Conservation (phyloP, 2,329 filamentous ascomycete genomes). For the Hymenotorrendiella dingleyae region DNA sequence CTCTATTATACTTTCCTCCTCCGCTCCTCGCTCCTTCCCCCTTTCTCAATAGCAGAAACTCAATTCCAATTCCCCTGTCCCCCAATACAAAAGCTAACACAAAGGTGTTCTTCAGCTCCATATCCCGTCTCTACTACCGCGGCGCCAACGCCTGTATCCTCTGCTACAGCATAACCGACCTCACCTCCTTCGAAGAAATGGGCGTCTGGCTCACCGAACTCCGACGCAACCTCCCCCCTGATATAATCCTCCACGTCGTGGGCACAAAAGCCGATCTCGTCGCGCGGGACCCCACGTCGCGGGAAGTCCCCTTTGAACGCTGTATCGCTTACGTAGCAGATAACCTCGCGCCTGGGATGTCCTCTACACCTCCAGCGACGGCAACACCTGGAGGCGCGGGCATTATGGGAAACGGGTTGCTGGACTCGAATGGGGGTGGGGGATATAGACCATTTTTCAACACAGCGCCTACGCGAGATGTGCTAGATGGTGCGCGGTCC, state of each 20-base stretch:
- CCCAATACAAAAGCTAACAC: slow-evolving; percentile 3
- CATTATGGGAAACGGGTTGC: slow-evolving; percentile 6
- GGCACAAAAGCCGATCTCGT: slow-evolving; percentile 93
- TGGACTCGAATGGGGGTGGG: slow-evolving; percentile 5
- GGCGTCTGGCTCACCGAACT: slow-evolving; percentile 84
- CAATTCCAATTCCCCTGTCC: background rate
- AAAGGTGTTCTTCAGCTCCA: slow-evolving; percentile 45
- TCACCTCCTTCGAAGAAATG: slow-evolving; percentile 84
- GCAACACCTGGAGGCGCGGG: slow-evolving; percentile 36
- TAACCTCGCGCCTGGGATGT: slow-evolving; percentile 69
- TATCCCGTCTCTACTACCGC: slow-evolving; percentile 92
- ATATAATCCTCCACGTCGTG: slow-evolving; percentile 86
- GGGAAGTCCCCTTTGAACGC: slow-evolving; percentile 87
- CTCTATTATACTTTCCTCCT: background rate
- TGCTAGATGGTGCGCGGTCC: slow-evolving; percentile 46
- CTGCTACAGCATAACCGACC: slow-evolving; percentile 90
- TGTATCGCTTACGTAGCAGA: slow-evolving; percentile 96
- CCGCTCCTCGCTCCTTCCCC: background rate
- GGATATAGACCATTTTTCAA: slow-evolving; percentile 6
- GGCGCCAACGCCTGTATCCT: slow-evolving; percentile 90
- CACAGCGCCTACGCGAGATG: slow-evolving; percentile 12
- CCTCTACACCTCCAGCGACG: slow-evolving; percentile 62
- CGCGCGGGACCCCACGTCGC: slow-evolving; percentile 68
- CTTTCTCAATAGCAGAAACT: background rate
- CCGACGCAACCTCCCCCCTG: slow-evolving; percentile 64